Evolutionary conservation across 352 stramenopile species (phyloP).

Genomic region (Globisporangium canariense): DNA sequence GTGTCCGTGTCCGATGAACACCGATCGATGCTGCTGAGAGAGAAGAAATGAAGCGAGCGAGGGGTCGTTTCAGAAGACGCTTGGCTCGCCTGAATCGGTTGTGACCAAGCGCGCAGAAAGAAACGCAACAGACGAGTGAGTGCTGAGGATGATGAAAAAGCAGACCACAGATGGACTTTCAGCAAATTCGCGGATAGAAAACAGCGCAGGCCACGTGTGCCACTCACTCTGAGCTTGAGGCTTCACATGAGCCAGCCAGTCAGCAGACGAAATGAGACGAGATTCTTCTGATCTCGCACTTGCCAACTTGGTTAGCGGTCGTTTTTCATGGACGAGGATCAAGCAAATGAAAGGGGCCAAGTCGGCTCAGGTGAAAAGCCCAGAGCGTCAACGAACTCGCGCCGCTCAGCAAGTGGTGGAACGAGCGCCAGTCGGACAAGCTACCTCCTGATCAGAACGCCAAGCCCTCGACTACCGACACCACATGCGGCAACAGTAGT

Average conservation of each 20-base stretch:
- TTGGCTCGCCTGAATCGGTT: not conserved
- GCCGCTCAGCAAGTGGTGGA: not conserved
- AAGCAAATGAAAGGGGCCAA: too few relatives aligned
- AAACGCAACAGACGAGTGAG: not conserved
- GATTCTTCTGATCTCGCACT: not conserved
- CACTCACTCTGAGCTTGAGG: not conserved
- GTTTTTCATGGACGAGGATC: not conserved
- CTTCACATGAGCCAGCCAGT: not conserved
- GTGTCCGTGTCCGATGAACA: not conserved
- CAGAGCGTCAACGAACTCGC: not conserved
- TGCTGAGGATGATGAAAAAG: slow-evolving; percentile 3
- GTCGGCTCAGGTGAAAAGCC: not conserved
- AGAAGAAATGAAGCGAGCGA: not conserved
- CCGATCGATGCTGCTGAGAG: not conserved
- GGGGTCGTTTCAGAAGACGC: not conserved
- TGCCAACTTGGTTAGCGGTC: not conserved
- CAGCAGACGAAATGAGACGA: not conserved
- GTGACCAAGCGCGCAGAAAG: not conserved
- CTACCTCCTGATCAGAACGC: not conserved
- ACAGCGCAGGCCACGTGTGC: not conserved
- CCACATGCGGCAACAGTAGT: too few relatives aligned
- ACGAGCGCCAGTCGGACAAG: not conserved
- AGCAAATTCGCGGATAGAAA: not conserved
- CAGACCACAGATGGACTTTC: not conserved
- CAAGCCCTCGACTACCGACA: not conserved